Percentiles rank a stretch among this genome's conserved stretches.
These are phyloP conservation scores for Suillus weaverae DNA, from an alignment of 768 basidiomycete species.

Conservation along the genomic window DNA sequence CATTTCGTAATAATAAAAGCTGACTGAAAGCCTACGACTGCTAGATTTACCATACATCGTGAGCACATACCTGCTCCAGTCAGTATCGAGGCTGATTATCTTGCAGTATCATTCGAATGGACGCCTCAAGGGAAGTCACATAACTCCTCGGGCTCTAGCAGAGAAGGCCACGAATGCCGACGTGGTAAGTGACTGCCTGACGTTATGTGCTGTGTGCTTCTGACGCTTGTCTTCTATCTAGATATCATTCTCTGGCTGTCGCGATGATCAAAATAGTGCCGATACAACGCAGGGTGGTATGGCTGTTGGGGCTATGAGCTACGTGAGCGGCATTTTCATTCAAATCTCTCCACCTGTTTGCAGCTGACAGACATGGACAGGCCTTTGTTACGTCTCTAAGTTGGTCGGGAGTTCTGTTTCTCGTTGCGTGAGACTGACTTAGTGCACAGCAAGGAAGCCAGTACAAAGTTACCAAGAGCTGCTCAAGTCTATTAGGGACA, in stretches of 20 bases:
- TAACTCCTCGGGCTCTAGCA: slow-evolving; percentile 33
- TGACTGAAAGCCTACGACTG: background rate
- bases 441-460: slow-evolving; percentile 43
- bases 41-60: slow-evolving; percentile 32
- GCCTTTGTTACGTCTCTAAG: slow-evolving; percentile 59
- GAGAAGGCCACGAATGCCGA: slow-evolving; percentile 65
- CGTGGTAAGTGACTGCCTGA: slow-evolving; percentile 42
- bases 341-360: no score
- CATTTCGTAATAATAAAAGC: background rate
- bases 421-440: background rate
- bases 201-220: background rate
- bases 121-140: slow-evolving; percentile 46
- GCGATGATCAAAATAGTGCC: slow-evolving; percentile 71
- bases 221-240: slow-evolving; percentile 20
- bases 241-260: slow-evolving; percentile 74
- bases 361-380: slow-evolving; percentile 34
- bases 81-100: background rate
- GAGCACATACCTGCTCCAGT: slow-evolving; percentile 1
- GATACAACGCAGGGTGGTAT: slow-evolving; percentile 64
- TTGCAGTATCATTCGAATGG: slow-evolving; percentile 61
- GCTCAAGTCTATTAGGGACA: slow-evolving; percentile 54
- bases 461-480: slow-evolving; percentile 67
- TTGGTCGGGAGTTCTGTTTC: slow-evolving; percentile 18
- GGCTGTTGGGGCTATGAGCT: slow-evolving; percentile 79
- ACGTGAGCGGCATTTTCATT: slow-evolving; percentile 46